These are phyloP conservation scores for Amanita rimosa DNA, from an alignment of 768 basidiomycete species.

Conservation along the genomic window DNA sequence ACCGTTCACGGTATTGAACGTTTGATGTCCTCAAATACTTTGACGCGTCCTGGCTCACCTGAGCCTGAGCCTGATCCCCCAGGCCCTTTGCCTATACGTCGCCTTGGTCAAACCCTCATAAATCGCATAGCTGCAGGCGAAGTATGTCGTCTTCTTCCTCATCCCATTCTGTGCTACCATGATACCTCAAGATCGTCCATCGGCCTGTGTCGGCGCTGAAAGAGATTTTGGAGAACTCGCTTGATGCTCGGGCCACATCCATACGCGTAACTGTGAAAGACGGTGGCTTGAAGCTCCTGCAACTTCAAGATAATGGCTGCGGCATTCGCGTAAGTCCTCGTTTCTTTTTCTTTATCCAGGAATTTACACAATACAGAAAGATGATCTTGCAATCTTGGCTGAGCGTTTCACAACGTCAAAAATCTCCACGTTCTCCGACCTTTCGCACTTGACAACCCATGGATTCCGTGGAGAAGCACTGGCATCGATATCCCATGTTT, in stretches of 20 bases:
- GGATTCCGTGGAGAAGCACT: slow-evolving; percentile 97
- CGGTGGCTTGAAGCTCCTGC: slow-evolving; percentile 88
- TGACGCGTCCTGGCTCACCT: slow-evolving; percentile 5
- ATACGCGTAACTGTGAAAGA: slow-evolving; percentile 89
- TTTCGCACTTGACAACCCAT: slow-evolving; percentile 79
- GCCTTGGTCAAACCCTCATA: slow-evolving; percentile 74
- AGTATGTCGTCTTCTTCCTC: slow-evolving; percentile 18
- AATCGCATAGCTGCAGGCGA: slow-evolving; percentile 87
- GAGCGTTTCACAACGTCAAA: slow-evolving; percentile 96
- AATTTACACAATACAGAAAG: slow-evolving; percentile 41
- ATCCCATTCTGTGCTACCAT: neutral
- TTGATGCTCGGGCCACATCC: slow-evolving; percentile 87
- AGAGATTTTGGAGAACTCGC: slow-evolving; percentile 86
- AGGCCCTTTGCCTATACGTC: slow-evolving; percentile 57
- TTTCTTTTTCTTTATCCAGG: neutral
- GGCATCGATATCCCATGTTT: slow-evolving; percentile 91
- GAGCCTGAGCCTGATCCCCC: no score
- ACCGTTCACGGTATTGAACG: no score
- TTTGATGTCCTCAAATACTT: neutral
- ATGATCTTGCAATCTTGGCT: slow-evolving; percentile 82
- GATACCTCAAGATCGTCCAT: slow-evolving; percentile 19
- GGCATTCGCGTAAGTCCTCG: slow-evolving; percentile 68
- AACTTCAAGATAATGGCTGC: slow-evolving; percentile 94
- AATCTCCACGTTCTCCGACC: slow-evolving; percentile 73
- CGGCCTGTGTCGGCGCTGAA: slow-evolving; percentile 92